A percentile compares a stretch with the other conserved stretches of the same genome.
Evolutionary conservation across 192 early-diverging fungal species (phyloP).

Genomic region (Rhizophagus clarus): DNA sequence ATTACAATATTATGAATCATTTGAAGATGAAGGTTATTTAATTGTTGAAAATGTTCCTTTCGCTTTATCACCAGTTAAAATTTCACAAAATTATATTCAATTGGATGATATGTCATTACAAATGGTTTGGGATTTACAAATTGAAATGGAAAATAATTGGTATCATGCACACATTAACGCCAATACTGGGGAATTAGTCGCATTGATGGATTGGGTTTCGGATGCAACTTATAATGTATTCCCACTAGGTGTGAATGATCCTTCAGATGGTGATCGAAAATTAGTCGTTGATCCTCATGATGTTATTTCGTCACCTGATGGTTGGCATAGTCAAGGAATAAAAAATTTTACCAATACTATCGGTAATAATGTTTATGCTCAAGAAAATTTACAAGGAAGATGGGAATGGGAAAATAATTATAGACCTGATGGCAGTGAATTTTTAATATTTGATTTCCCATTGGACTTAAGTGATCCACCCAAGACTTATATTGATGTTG

Average conservation of each 20-base stretch:
- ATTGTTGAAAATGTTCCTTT: constrained; percentile 55
- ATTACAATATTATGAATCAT: constrained; percentile 43
- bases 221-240: constrained; percentile 80
- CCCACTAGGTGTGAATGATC: constrained; percentile 81
- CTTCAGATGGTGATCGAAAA: constrained; percentile 62
- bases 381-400: constrained; percentile 77
- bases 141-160: constrained; percentile 83
- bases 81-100: constrained; percentile 67
- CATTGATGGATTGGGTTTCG: constrained; percentile 85
- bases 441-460: constrained; percentile 76
- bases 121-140: constrained; percentile 81
- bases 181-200: constrained; percentile 59
- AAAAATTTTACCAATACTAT: constrained; percentile 69
- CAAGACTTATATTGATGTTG: constrained; percentile 70
- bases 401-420: constrained; percentile 74
- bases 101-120: constrained; percentile 55
- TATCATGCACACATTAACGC: constrained; percentile 72
- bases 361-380: constrained; percentile 94
- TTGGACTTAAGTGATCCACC: constrained; percentile 67
- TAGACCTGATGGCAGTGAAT: constrained; percentile 66
- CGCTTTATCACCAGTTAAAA: constrained; percentile 57
- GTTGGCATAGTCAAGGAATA: constrained; percentile 74
- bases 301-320: constrained; percentile 59
- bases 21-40: constrained; percentile 43
- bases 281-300: constrained; percentile 59